Conservation (phyloP, 116 monocot genomes). For the Iris pallida region DNA sequence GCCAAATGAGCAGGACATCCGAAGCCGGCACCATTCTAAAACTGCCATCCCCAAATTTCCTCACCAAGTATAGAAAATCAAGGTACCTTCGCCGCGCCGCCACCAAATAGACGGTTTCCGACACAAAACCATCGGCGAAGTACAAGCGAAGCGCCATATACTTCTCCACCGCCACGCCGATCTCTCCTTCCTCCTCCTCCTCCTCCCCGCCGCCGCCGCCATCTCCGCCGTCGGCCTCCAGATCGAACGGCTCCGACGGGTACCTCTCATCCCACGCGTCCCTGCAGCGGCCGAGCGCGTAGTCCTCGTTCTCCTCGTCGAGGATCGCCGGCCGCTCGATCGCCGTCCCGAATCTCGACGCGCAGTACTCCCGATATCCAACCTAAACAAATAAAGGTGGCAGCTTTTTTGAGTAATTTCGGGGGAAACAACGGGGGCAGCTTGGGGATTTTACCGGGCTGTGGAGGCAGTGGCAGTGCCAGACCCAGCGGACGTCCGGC, state of each 20-base stretch:
- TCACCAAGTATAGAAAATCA: conserved; percentile 45
- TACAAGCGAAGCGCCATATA: conserved; percentile 18
- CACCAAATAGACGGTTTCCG: conserved; percentile 77
- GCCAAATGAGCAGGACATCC: conserved; percentile 89
- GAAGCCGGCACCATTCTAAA: conserved; percentile 52
- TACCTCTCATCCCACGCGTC: conserved; percentile 59
- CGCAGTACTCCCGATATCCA: conserved; percentile 63
- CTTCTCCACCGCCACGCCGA: conserved; percentile 26
- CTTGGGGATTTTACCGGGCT: conserved; percentile 27
- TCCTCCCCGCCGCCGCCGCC: background rate
- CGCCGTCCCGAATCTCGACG: conserved; percentile 56
- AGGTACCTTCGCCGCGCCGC: conserved; percentile 62
- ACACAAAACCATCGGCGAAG: conserved; percentile 51
- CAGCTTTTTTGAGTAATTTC: background rate
- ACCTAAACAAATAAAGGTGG: conserved; percentile 13
- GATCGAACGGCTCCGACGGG: conserved; percentile 88
- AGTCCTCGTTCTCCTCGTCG: conserved; percentile 83
- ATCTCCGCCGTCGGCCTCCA: conserved; percentile 14
- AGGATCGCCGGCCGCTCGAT: conserved; percentile 68
- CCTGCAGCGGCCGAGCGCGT: conserved; percentile 50
- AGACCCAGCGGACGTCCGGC: conserved; percentile 69
- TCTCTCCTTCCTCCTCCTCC: conserved; percentile 1
- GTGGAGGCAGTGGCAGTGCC: conserved; percentile 84
- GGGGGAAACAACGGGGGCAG: background rate
- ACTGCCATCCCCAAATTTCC: conserved; percentile 10